A percentile compares a stretch with the other conserved stretches of the same genome.
phyloP scores from a whole-genome alignment of 2,329 filamentous ascomycete species.

The Aspergillus pseudonomiae region DNA sequence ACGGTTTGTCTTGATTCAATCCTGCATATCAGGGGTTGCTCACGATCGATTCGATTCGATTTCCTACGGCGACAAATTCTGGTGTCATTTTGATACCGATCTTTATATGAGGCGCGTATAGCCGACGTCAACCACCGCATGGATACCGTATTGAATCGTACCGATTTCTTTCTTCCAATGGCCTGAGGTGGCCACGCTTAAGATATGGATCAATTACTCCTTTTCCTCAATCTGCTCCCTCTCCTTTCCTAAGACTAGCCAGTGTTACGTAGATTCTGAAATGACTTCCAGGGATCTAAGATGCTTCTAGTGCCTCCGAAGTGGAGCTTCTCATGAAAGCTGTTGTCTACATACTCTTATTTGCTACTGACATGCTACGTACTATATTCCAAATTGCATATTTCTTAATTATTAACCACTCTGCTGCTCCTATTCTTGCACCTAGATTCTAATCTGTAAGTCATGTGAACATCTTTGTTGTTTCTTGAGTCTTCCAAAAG shows the following conservation, averaged over 20 bases:
- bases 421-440: neutral
- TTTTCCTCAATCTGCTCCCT: neutral
- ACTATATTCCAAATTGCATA: neutral
- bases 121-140: too few species aligned
- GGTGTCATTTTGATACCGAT: neutral
- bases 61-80: neutral
- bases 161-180: neutral
- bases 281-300: neutral
- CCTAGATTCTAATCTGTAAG: neutral
- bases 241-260: neutral
- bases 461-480: neutral
- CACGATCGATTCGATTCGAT: neutral
- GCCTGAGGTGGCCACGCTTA: neutral
- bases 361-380: neutral
- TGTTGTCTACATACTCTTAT: neutral
- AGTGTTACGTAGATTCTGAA: neutral
- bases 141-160: too few species aligned
- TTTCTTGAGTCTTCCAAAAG: neutral
- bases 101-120: neutral
- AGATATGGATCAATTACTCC: neutral
- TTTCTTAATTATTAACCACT: neutral
- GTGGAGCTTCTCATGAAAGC: neutral
- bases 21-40: neutral
- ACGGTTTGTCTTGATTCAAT: neutral
- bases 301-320: neutral